These are phyloP conservation scores for Globisporangium uncinulatum DNA, from an alignment of 352 stramenopile species.

Conservation along the genomic window DNA sequence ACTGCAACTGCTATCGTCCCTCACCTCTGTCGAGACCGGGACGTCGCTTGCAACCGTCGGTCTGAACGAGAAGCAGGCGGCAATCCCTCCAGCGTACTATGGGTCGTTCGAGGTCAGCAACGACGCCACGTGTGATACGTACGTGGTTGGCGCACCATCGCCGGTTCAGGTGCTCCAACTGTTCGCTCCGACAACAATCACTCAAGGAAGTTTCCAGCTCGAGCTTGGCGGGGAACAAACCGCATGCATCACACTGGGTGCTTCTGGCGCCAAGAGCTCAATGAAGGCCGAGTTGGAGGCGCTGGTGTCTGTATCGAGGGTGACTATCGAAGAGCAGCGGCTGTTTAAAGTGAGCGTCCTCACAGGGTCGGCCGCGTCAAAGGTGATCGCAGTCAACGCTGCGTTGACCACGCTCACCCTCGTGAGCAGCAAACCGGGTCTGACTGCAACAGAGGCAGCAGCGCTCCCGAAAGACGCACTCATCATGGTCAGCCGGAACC, in stretches of 20 bases:
- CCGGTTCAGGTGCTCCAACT: slow-evolving; percentile 62
- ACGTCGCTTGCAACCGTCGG: slow-evolving; percentile 14
- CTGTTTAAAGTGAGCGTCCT: slow-evolving; percentile 61
- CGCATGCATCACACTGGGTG: slow-evolving; percentile 45
- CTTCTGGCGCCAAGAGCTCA: slow-evolving; percentile 15
- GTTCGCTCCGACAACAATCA: slow-evolving; percentile 61
- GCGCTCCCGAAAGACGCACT: slow-evolving; percentile 28
- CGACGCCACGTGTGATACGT: slow-evolving; percentile 50
- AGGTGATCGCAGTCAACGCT: slow-evolving; percentile 39
- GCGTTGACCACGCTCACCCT: slow-evolving; percentile 24
- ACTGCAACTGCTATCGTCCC: slow-evolving; percentile 40
- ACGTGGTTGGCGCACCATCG: slow-evolving; percentile 53
- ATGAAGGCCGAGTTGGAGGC: slow-evolving; percentile 33
- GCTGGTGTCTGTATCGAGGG: slow-evolving; percentile 37
- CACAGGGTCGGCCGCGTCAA: slow-evolving; percentile 27
- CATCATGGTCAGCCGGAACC: slow-evolving; percentile 68
- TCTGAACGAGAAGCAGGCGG: slow-evolving; percentile 22
- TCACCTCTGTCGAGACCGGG: slow-evolving; percentile 40
- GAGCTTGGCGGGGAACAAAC: slow-evolving; percentile 47
- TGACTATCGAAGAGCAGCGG: slow-evolving; percentile 41
- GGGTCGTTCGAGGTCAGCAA: slow-evolving; percentile 57
- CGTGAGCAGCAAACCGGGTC: slow-evolving; percentile 19
- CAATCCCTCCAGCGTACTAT: slow-evolving; percentile 29
- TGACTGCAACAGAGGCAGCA: slow-evolving; percentile 27
- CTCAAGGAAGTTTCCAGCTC: slow-evolving; percentile 43